Conservation (phyloP, 2,329 filamentous ascomycete species). For the Monosporascus sp. region DNA sequence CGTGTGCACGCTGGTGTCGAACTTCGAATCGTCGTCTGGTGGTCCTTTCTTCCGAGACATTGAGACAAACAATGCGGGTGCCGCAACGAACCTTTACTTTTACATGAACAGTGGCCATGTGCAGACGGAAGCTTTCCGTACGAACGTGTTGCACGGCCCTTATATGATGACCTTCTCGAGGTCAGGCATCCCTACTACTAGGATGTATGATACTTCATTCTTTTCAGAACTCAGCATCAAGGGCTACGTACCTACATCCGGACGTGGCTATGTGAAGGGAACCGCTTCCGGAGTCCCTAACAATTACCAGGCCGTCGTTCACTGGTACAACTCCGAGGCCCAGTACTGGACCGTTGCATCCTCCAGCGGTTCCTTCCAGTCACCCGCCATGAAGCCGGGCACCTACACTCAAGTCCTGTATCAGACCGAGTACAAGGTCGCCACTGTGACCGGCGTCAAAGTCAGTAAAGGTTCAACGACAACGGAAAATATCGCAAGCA, state of each 20-base stretch:
- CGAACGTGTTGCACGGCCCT: conserved; percentile 58
- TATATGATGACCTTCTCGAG: conserved; percentile 58
- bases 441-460: conserved; percentile 36
- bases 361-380: conserved; percentile 52
- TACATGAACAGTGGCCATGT: conserved; percentile 65
- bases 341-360: conserved; percentile 61
- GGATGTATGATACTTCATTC: conserved; percentile 49
- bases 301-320: conserved; percentile 51
- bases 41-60: conserved; percentile 64
- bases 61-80: conserved; percentile 57
- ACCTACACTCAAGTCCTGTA: conserved; percentile 65
- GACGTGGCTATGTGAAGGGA: conserved; percentile 54
- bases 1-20: conserved; percentile 55
- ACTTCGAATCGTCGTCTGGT: conserved; percentile 56
- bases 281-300: conserved; percentile 52
- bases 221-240: conserved; percentile 52
- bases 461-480: conserved; percentile 47
- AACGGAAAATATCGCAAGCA: conserved; percentile 42
- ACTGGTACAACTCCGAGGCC: conserved; percentile 58
- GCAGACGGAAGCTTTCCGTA: conserved; percentile 54
- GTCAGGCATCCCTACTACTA: conserved; percentile 44
- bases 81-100: conserved; percentile 54
- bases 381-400: conserved; percentile 61
- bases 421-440: conserved; percentile 52
- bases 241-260: conserved; percentile 50